These are phyloP conservation scores for Paracamarosporium sp. DNA, from an alignment of 2,329 filamentous ascomycete species.

Conservation along the genomic window DNA sequence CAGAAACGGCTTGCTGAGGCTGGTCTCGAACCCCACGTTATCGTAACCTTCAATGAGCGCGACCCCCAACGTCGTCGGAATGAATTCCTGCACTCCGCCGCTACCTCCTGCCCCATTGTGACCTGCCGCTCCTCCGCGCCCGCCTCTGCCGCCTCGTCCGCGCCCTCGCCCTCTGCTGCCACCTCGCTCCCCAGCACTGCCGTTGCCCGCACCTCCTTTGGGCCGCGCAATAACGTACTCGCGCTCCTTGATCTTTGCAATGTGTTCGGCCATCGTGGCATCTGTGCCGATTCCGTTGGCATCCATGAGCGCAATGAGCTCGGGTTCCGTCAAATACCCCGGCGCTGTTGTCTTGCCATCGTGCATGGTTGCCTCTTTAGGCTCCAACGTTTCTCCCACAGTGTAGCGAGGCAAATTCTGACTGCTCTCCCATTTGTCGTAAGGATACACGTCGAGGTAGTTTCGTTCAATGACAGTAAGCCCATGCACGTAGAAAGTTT, in stretches of 20 bases:
- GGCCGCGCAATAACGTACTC: slow-evolving; percentile 78
- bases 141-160: slow-evolving; percentile 48
- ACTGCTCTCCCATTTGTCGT: slow-evolving; percentile 94
- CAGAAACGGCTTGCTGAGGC: slow-evolving; percentile 92
- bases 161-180: slow-evolving; percentile 51
- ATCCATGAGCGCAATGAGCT: slow-evolving; percentile 96
- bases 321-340: slow-evolving; percentile 89
- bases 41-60: slow-evolving; percentile 95
- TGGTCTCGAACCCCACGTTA: slow-evolving; percentile 89
- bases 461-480: slow-evolving; percentile 87
- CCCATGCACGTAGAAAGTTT: slow-evolving; percentile 82
- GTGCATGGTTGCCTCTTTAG: slow-evolving; percentile 84
- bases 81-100: slow-evolving; percentile 77
- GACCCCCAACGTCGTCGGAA: slow-evolving; percentile 89
- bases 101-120: slow-evolving; percentile 54
- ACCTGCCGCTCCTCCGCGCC: slow-evolving; percentile 53
- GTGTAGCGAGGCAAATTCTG: slow-evolving; percentile 80
- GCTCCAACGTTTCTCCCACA: slow-evolving; percentile 82
- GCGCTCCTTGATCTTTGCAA: slow-evolving; percentile 90
- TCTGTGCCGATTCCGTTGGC: slow-evolving; percentile 98
- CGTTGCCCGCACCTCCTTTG: slow-evolving; percentile 48
- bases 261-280: slow-evolving; percentile 98
- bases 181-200: slow-evolving; percentile 50
- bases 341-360: slow-evolving; percentile 91
- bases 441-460: slow-evolving; percentile 93